These are phyloP conservation scores for Neurospora intermedia DNA, from an alignment of 495 filamentous ascomycete species.

Conservation along the genomic window DNA sequence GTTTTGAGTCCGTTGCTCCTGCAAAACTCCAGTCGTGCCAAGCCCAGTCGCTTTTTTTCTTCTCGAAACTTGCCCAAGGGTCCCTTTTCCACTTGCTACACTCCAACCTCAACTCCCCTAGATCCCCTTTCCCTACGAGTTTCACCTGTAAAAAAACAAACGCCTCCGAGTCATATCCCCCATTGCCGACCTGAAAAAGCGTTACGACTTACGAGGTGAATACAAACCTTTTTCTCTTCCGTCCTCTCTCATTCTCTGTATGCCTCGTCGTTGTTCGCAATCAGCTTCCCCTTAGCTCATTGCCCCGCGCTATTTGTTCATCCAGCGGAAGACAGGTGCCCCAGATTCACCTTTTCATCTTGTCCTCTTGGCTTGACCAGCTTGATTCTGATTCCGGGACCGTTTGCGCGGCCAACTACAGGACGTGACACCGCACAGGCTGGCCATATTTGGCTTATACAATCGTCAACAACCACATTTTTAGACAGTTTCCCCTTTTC, in stretches of 20 bases:
- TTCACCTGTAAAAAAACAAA: not conserved
- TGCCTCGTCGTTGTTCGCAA: constrained; percentile 14
- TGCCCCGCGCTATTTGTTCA: not conserved
- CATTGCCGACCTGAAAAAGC: not conserved
- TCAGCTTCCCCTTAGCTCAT: constrained; percentile 6
- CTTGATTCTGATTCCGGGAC: constrained; percentile 5
- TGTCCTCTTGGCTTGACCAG: not conserved
- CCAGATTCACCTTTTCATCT: constrained; percentile 10
- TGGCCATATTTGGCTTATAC: not conserved
- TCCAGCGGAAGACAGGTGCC: not conserved
- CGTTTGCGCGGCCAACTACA: constrained; percentile 12
- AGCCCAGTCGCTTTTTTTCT: not conserved
- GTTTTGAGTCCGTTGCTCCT: not conserved
- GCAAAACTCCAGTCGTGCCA: not conserved
- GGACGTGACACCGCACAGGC: constrained; percentile 8
- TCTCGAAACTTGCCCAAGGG: not conserved
- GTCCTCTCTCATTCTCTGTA: constrained; percentile 8
- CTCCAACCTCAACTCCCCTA: not conserved
- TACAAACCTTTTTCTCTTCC: not conserved
- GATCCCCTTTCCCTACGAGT: not conserved
- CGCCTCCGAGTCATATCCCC: not conserved
- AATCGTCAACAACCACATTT: constrained; percentile 10
- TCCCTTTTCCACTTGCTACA: not conserved
- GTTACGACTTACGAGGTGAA: not conserved
- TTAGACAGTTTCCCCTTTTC: not conserved